Evolutionary conservation across 768 basidiomycete species (phyloP).

Genomic region (Tulasnella calospora): DNA sequence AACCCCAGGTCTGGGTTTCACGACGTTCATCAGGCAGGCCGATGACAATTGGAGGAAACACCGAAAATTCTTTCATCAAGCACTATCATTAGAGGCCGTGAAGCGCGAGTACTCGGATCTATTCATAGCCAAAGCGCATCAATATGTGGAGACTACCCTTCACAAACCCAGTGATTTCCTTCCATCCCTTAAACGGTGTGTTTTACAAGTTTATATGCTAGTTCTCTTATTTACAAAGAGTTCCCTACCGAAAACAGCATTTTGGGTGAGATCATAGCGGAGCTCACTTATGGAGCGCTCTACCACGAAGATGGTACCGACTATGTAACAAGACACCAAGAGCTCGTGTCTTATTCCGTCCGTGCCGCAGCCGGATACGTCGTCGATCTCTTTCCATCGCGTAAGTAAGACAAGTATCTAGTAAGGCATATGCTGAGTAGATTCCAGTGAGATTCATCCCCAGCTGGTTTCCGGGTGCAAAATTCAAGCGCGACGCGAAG

Average conservation of each 20-base stretch:
- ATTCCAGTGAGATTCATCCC: not conserved
- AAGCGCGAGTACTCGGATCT: not conserved
- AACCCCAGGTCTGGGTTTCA: not conserved
- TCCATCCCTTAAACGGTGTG: not conserved
- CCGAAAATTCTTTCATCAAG: not conserved
- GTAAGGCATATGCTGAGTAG: too few species aligned
- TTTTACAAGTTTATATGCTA: not conserved
- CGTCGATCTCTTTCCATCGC: not conserved
- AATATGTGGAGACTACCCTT: not conserved
- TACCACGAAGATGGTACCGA: not conserved
- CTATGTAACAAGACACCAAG: not conserved
- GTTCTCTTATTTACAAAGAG: not conserved
- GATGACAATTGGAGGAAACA: not conserved
- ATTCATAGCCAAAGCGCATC: not conserved
- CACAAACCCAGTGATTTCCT: not conserved
- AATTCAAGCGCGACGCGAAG: not conserved
- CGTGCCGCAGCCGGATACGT: not conserved
- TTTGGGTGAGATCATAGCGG: not conserved
- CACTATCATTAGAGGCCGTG: not conserved
- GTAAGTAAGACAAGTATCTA: not conserved
- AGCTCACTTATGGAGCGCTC: not conserved
- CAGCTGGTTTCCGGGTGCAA: not conserved
- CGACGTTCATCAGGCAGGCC: not conserved
- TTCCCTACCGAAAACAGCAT: not conserved
- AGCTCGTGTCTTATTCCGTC: not conserved